Conservation (phyloP, 495 filamentous ascomycete species). For the Neurospora intermedia region DNA sequence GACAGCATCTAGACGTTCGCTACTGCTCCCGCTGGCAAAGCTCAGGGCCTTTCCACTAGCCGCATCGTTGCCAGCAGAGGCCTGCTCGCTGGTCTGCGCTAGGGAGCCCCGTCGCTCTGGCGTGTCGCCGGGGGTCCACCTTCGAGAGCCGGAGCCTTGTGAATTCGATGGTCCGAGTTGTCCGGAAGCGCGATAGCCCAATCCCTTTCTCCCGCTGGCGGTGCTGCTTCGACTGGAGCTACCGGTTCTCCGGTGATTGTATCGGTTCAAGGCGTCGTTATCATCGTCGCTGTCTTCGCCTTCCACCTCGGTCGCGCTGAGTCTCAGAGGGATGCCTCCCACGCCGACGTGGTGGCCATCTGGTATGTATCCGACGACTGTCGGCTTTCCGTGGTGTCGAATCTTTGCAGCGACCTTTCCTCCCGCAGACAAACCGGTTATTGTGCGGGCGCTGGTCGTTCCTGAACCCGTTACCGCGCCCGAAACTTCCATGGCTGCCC, state of each 20-base stretch:
- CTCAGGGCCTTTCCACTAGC: constrained; percentile 32
- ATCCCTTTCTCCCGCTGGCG: constrained; percentile 52
- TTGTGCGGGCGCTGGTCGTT: constrained; percentile 40
- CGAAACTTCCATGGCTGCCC: constrained; percentile 72
- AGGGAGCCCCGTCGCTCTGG: constrained; percentile 43
- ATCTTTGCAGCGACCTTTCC: constrained; percentile 62
- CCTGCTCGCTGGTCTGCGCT: constrained; percentile 26
- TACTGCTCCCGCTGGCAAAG: constrained; percentile 44
- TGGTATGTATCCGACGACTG: constrained; percentile 59
- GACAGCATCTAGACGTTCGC: constrained; percentile 39
- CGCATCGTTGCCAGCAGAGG: constrained; percentile 29
- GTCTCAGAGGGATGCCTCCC: constrained; percentile 73
- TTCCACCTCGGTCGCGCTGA: constrained; percentile 90
- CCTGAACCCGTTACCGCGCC: constrained; percentile 15
- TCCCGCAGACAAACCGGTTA: constrained; percentile 41
- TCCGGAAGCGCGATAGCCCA: constrained; percentile 43
- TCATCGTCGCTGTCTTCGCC: constrained; percentile 72
- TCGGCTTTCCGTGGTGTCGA: constrained; percentile 64
- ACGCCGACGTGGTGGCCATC: constrained; percentile 58
- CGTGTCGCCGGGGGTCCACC: constrained; percentile 60
- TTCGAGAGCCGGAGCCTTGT: constrained; percentile 30
- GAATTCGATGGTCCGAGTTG: constrained; percentile 21
- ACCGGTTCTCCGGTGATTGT: constrained; percentile 62
- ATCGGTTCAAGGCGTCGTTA: constrained; percentile 41
- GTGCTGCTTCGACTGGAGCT: constrained; percentile 70